A percentile compares a stretch with the other conserved stretches of the same genome.
phyloP scores from a whole-genome alignment of 164 flowering plant genomes.

The Warburgia ugandensis region DNA sequence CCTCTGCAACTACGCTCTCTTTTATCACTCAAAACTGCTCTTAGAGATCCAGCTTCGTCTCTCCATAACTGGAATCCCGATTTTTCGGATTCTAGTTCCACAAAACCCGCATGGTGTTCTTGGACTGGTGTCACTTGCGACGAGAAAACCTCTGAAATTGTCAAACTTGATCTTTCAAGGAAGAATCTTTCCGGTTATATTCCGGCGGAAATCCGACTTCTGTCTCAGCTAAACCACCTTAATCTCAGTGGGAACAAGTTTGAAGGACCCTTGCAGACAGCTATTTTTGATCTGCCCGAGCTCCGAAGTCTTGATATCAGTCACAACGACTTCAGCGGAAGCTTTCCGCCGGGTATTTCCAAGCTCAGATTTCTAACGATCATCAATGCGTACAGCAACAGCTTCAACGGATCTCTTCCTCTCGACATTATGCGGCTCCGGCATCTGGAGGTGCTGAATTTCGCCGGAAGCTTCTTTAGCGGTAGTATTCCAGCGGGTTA shows the following conservation, averaged over 20 bases:
- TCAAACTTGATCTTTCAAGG: constrained; percentile 58
- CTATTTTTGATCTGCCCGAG: constrained; percentile 40
- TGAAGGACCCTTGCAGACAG: constrained; percentile 47
- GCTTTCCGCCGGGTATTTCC: constrained; percentile 63
- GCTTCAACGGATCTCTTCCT: constrained; percentile 69
- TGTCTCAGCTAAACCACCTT: constrained; percentile 39
- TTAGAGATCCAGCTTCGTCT: constrained; percentile 49
- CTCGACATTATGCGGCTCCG: constrained; percentile 33
- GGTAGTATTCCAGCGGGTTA: constrained; percentile 55
- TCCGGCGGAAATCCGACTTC: constrained; percentile 35
- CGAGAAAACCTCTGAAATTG: constrained; percentile 27
- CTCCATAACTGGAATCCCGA: constrained; percentile 53
- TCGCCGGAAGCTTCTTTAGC: constrained; percentile 86
- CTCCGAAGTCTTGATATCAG: constrained; percentile 66
- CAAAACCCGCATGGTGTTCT: constrained; percentile 51
- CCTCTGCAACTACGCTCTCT: constrained; percentile 47
- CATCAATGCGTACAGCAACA: constrained; percentile 77
- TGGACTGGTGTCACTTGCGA: constrained; percentile 86
- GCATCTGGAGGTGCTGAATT: constrained; percentile 58
- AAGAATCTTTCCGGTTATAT: constrained; percentile 72
- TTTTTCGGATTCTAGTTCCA: constrained; percentile 10
- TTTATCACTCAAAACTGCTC: constrained; percentile 58
- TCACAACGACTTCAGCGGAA: constrained; percentile 61
- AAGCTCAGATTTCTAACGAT: constrained; percentile 37
- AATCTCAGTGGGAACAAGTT: constrained; percentile 69